These are phyloP conservation scores for Pyrenula massariospora DNA, from an alignment of 495 filamentous ascomycete species.

Conservation along the genomic window DNA sequence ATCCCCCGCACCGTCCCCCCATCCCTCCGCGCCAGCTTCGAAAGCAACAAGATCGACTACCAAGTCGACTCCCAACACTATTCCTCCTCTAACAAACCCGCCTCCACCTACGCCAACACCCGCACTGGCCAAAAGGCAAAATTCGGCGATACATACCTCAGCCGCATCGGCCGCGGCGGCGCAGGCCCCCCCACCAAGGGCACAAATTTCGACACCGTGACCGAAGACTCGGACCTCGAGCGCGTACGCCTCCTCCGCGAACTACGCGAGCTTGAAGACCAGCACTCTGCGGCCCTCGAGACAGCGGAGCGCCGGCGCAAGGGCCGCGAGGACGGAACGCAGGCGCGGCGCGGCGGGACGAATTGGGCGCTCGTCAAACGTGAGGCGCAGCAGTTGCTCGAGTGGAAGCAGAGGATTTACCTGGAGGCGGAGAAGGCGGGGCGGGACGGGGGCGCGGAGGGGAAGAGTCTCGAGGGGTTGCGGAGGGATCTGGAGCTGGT, in stretches of 20 bases:
- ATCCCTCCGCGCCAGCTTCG: slow-evolving; percentile 79
- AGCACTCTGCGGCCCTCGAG: slow-evolving; percentile 64
- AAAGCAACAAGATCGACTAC: slow-evolving; percentile 91
- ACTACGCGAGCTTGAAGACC: slow-evolving; percentile 72
- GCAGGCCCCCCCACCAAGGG: slow-evolving; percentile 48
- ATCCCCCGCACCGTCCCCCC: slow-evolving; percentile 90
- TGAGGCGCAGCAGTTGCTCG: slow-evolving; percentile 79
- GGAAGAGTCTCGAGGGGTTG: slow-evolving; percentile 27
- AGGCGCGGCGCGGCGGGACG: slow-evolving; percentile 39
- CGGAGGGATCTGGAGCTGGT: slow-evolving; percentile 35
- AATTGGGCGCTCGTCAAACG: slow-evolving; percentile 74
- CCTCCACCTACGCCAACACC: slow-evolving; percentile 59
- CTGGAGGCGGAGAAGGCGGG: slow-evolving; percentile 34
- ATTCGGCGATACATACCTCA: slow-evolving; percentile 94
- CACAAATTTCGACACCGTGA: slow-evolving; percentile 75
- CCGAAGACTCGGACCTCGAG: slow-evolving; percentile 84
- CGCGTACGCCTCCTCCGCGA: slow-evolving; percentile 91
- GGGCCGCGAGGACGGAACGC: slow-evolving; percentile 38
- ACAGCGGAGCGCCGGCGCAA: slow-evolving; percentile 41
- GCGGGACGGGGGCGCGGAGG: slow-evolving; percentile 22
- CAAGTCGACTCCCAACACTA: slow-evolving; percentile 64
- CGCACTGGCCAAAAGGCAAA: slow-evolving; percentile 79
- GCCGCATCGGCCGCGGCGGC: slow-evolving; percentile 67
- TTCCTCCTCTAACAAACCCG: slow-evolving; percentile 56
- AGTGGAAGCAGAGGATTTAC: slow-evolving; percentile 38